Evolutionary conservation across 805 yeast genomes (phyloP), one percentile per base, ranked within the genome.

Genomic region (Candida namnaoensis): DNA sequence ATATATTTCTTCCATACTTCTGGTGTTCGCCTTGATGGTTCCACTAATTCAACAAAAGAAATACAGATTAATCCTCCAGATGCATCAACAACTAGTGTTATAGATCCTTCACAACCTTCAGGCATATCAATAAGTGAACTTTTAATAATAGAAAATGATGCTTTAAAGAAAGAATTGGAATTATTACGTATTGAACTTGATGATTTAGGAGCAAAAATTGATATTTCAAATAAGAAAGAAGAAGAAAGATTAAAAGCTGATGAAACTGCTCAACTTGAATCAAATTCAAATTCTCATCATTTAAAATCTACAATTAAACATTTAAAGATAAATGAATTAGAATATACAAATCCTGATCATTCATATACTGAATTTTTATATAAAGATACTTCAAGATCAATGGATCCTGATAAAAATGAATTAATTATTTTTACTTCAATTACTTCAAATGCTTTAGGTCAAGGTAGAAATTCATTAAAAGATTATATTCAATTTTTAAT

Each of bases 381-480:
- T 5, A 38, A 43, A 4, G 50, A 47, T 5, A 32, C 33, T 26
- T 7, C 10, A 6, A 34, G 39, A 9, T 24, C 9, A 1, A 44
- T 34, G 7, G 52, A 51, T 38, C 24, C 40, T 13, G n/a, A 36
- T 1, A 3, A 36, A 23, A 46, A 50, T 37, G 52, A 51, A 10
- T 32, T 48, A 2, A 47, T 47, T 10, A 34, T 52, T 3, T 32
- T 52, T 5, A 42, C 54, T 1, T 37, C 43, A 10, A 33, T 50
- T n/a, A 43, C 47, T 9, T 35, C 39, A 28, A 26, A 39, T 5
- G 44, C 12, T 8, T 12, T 30, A 30, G 33, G 33, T 30, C 13
- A 8, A 8, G 33, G 33, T 11, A 30, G 33, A 30, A 5, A 7
- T 11, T 12, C 12, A 30, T 12, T 30, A 5, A 30, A 30, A 30